These are phyloP conservation scores for Monosporozyma aquatica DNA, from an alignment of 805 yeast genomes.

Conservation along the genomic window DNA sequence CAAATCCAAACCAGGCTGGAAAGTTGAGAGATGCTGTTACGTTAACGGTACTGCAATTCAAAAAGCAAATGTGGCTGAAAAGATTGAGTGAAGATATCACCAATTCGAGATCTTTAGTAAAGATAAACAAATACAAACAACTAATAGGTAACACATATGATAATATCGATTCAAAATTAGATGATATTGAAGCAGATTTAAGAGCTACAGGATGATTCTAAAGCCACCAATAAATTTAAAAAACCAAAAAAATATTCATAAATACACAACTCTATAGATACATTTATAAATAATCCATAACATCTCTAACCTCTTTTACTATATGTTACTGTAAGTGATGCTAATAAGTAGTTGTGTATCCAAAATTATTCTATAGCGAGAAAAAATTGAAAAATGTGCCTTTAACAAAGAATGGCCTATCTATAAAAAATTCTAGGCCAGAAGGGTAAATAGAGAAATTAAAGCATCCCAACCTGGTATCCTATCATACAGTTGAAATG, in stretches of 20 bases:
- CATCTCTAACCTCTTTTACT: too few species aligned
- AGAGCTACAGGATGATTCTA: conserved; percentile 20
- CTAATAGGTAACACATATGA: conserved; percentile 71
- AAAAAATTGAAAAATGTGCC: too few species aligned
- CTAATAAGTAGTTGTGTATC: too few species aligned
- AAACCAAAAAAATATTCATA: not conserved
- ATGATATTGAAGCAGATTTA: conserved; percentile 55
- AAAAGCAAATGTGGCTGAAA: conserved; percentile 36
- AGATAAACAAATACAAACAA: conserved; percentile 71
- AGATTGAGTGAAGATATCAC: conserved; percentile 43
- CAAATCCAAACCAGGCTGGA: conserved; percentile 5
- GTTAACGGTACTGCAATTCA: conserved; percentile 45
- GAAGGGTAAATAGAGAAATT: too few species aligned
- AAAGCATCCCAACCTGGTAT: too few species aligned
- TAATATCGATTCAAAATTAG: conserved; percentile 71
- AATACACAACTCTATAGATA: not conserved
- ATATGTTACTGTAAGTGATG: too few species aligned
- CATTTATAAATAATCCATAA: too few species aligned
- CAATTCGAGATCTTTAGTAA: conserved; percentile 37
- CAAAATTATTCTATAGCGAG: too few species aligned
- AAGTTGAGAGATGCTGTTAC: conserved; percentile 29
- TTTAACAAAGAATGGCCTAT: too few species aligned
- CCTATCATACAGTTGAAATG: too few species aligned
- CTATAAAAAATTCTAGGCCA: too few species aligned
- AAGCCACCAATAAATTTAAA: not conserved